Evolutionary conservation across 805 yeast species (phyloP).

Genomic region (Ogataea glucozyma): DNA sequence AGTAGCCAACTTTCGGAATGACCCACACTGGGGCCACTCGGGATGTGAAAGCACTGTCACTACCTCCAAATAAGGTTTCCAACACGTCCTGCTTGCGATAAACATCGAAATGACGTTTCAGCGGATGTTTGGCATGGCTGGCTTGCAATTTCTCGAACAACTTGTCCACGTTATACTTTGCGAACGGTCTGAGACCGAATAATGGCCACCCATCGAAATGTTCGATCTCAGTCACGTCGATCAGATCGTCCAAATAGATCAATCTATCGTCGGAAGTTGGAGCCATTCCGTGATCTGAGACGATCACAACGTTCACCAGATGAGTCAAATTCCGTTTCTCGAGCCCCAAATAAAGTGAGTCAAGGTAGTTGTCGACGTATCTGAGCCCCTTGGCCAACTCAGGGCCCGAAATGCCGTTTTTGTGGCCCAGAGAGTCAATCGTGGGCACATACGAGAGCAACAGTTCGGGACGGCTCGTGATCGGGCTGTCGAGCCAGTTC

Average conservation of each 20-base stretch:
- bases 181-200: constrained; percentile 66
- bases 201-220: constrained; percentile 86
- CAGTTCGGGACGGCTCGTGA: constrained; percentile 67
- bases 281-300: constrained; percentile 94
- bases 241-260: constrained; percentile 69
- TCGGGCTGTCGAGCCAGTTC: constrained; percentile 64
- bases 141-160: constrained; percentile 45
- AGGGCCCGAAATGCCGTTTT: constrained; percentile 64
- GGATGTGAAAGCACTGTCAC: constrained; percentile 43
- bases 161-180: constrained; percentile 41
- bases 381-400: constrained; percentile 54
- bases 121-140: constrained; percentile 34
- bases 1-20: constrained; percentile 80
- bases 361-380: constrained; percentile 67
- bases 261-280: constrained; percentile 74
- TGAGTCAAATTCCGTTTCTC: constrained; percentile 55
- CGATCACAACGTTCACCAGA: constrained; percentile 71
- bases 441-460: constrained; percentile 78
- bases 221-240: constrained; percentile 55
- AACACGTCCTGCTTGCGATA: constrained; percentile 57
- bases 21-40: constrained; percentile 87
- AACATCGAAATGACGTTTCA: constrained; percentile 42
- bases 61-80: constrained; percentile 57
- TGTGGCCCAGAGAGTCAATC: constrained; percentile 77
- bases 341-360: constrained; percentile 49